Evolutionary conservation across 2,329 filamentous ascomycete genomes (phyloP).

Genomic region (Elsinoe arachidis): DNA sequence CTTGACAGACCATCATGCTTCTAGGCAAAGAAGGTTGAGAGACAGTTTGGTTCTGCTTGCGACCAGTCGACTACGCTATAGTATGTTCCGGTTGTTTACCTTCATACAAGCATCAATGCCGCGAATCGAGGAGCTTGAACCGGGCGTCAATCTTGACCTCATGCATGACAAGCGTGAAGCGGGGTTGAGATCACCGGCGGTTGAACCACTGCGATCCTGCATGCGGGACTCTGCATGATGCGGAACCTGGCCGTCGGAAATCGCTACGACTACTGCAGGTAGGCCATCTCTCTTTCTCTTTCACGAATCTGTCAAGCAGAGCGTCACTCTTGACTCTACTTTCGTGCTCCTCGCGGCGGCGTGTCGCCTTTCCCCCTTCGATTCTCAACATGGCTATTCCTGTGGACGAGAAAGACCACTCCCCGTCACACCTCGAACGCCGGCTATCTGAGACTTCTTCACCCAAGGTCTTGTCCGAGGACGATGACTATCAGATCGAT

Average conservation of each 20-base stretch:
- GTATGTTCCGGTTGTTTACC: too few species aligned
- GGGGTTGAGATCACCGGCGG: neutral
- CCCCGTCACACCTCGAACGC: neutral
- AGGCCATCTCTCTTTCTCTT: neutral
- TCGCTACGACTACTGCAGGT: neutral
- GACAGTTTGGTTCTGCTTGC: too few species aligned
- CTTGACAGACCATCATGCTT: too few species aligned
- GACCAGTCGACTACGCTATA: too few species aligned
- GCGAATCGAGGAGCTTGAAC: neutral
- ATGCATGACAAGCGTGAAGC: neutral
- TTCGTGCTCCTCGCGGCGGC: too few species aligned
- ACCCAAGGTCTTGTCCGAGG: neutral
- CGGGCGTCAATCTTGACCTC: neutral
- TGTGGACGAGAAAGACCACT: neutral
- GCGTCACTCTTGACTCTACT: too few species aligned
- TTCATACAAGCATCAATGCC: neutral
- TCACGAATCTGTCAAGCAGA: too few species aligned
- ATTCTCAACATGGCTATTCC: neutral
- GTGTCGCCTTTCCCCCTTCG: neutral
- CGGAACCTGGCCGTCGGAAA: neutral
- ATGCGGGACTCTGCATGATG: neutral
- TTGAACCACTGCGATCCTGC: neutral
- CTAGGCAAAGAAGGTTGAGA: too few species aligned
- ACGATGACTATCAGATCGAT: slow-evolving; percentile 1
- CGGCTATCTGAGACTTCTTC: neutral